Evolutionary conservation across 495 filamentous ascomycete species (phyloP).

Genomic region (Daldinia grandis): DNA sequence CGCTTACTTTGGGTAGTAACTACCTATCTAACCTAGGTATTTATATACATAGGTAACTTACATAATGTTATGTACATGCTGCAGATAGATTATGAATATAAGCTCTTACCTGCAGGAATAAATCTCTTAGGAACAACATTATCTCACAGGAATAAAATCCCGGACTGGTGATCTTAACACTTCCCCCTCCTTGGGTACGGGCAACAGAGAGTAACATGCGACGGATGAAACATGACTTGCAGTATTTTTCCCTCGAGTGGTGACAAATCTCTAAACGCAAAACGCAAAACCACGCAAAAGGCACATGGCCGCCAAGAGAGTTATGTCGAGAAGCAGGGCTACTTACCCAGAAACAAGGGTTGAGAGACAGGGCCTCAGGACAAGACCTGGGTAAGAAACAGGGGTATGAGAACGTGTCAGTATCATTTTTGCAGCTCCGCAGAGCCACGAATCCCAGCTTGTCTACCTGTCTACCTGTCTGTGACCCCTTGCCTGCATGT

Average conservation of each 20-base stretch:
- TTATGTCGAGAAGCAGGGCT: slow-evolving; percentile 13
- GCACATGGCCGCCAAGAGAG: neutral
- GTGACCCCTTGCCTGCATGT: slow-evolving; percentile 19
- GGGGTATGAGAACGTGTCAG: slow-evolving; percentile 12
- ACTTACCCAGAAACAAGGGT: neutral
- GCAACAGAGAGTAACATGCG: slow-evolving; percentile 14
- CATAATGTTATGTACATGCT: too few species aligned
- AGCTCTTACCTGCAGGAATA: neutral
- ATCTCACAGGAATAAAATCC: neutral
- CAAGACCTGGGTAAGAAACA: neutral
- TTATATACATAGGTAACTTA: too few species aligned
- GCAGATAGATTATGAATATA: too few species aligned
- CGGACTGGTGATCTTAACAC: neutral
- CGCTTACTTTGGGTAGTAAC: neutral
- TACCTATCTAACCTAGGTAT: too few species aligned
- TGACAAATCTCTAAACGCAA: neutral
- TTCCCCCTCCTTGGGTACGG: slow-evolving; percentile 9
- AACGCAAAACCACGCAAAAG: neutral
- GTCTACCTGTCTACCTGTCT: neutral
- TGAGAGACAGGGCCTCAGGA: neutral
- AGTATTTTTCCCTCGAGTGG: slow-evolving; percentile 4
- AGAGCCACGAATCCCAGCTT: slow-evolving; percentile 26
- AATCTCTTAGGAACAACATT: neutral
- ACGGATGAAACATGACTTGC: slow-evolving; percentile 32
- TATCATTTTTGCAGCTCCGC: slow-evolving; percentile 31